Evolutionary conservation across 2,329 filamentous ascomycete species (phyloP).

Genomic region (Scedosporium boydii): DNA sequence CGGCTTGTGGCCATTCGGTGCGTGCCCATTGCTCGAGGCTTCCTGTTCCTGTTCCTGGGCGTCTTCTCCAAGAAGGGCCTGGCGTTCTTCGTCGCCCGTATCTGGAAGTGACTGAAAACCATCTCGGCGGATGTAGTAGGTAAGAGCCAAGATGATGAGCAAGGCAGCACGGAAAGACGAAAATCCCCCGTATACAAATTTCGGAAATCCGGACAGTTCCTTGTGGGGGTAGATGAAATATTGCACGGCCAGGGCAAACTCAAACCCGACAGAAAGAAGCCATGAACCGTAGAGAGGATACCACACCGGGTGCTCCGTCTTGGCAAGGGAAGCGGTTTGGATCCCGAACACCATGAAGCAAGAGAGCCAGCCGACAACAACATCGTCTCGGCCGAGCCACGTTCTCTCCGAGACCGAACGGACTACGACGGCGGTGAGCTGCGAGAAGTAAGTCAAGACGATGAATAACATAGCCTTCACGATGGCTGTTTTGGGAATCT

Average conservation of each 20-base stretch:
- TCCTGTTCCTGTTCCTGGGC: background rate
- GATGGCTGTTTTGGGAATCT: conserved; percentile 25
- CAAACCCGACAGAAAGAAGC: conserved; percentile 46
- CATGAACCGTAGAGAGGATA: conserved; percentile 57
- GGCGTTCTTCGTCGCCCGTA: conserved; percentile 43
- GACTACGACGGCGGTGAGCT: conserved; percentile 31
- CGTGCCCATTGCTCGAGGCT: background rate
- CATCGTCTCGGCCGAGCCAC: conserved; percentile 36
- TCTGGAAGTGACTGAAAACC: background rate
- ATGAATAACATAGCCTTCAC: conserved; percentile 34
- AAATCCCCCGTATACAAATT: conserved; percentile 7
- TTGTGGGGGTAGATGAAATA: conserved; percentile 5
- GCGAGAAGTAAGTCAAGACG: conserved; percentile 36
- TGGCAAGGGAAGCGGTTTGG: conserved; percentile 44
- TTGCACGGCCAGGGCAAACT: conserved; percentile 34
- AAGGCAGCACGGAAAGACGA: conserved; percentile 9
- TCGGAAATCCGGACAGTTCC: background rate
- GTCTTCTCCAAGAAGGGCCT: conserved; percentile 39
- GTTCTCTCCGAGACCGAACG: conserved; percentile 22
- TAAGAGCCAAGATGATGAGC: conserved; percentile 7
- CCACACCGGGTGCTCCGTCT: conserved; percentile 42
- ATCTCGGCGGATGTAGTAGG: conserved; percentile 10
- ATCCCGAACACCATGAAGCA: conserved; percentile 56
- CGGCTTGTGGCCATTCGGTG: too few relatives aligned
- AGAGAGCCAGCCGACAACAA: conserved; percentile 48